Base-by-base conservation (phyloP, 257 asterid genomes). In the Solanum commersonii region DNA sequence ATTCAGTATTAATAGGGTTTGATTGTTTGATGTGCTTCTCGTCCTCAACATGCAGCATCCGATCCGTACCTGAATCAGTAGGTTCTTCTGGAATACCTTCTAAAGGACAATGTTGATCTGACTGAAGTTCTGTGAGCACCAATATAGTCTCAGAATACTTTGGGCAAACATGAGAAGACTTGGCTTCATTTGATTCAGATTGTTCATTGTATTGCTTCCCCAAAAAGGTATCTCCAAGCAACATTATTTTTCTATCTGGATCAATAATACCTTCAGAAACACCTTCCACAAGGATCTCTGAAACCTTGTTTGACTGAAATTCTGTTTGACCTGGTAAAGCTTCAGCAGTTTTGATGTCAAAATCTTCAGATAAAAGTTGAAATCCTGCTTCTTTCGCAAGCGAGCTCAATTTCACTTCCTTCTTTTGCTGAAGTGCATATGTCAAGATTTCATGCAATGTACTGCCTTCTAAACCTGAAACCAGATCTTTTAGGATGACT, bases 311-410 rank as follows among this genome's bases (percentile, higher is more conserved):
- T 87, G 95, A 85, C 81, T 89, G 93, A 88, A 83, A 91, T 86
- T 90, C 95, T 81, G 91, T 86, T 84, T 89, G 86, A 35, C 90
- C 89, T 44, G 94, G 90, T 84, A 49, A 77, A 90, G 93, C 88
- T 87, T 92, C 95, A 56, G 90, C 89, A 87, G 88, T 91, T 89
- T 94, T 92, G 72, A 97, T 89, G 87, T 94, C 91, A 87, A 95
- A 87, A 91, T 97, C 98, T 90, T 91, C 90, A 87, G 99, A 97
- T 68, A 97, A 84, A 79, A 96, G 98, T 92, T 97, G 96, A 91
- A 97, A 97, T 89, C 99, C 98, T 52, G 93, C 96, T 92, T 92
- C 95, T 94, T 96, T 94, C 23, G 95, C 99, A 59, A 97, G 88
- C 71, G 97, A 91, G 92, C 99, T 96, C 88, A 97, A 92, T 89